A percentile compares a stretch with the other conserved stretches of the same genome.
Evolutionary conservation across 768 basidiomycete species (phyloP).

Genomic region (Termitomyces sp.): DNA sequence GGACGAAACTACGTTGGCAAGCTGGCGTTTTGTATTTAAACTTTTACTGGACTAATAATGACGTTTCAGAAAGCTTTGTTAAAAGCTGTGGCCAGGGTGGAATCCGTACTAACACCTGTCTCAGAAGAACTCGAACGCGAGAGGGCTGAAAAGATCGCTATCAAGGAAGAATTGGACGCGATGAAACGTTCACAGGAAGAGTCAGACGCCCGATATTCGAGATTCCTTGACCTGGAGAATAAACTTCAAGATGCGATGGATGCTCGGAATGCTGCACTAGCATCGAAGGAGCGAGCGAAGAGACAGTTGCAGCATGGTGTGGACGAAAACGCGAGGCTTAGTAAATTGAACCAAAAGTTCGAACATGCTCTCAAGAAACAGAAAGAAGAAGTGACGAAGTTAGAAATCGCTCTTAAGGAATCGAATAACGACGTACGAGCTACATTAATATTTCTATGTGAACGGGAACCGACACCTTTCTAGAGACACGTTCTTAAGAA

Average conservation of each 20-base stretch:
- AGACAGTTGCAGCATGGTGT: background rate
- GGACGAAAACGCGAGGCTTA: conserved; percentile 3
- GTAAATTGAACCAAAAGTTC: conserved; percentile 1
- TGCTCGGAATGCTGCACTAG: background rate
- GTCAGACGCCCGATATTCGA: background rate
- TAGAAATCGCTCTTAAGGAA: conserved; percentile 1
- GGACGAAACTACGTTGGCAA: conserved; percentile 1
- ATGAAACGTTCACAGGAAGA: background rate
- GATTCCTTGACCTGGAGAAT: background rate
- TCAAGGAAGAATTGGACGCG: background rate
- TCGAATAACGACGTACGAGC: conserved; percentile 7
- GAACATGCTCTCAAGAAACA: conserved; percentile 2
- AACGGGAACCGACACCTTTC: background rate
- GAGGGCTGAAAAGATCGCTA: background rate
- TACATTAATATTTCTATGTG: background rate
- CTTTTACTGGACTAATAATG: background rate
- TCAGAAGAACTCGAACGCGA: conserved; percentile 4
- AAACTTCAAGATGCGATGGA: background rate
- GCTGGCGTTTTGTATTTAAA: background rate
- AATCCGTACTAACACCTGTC: background rate
- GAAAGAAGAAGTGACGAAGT: conserved; percentile 2
- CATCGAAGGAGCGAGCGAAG: background rate
- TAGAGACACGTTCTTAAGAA: conserved; percentile 10
- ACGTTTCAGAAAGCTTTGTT: conserved; percentile 2
- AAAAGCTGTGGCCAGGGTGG: background rate